A percentile compares a stretch with the other conserved stretches of the same genome.
phyloP scores from a whole-genome alignment of 139 green algal species.

The Monoraphidium neglectum region DNA sequence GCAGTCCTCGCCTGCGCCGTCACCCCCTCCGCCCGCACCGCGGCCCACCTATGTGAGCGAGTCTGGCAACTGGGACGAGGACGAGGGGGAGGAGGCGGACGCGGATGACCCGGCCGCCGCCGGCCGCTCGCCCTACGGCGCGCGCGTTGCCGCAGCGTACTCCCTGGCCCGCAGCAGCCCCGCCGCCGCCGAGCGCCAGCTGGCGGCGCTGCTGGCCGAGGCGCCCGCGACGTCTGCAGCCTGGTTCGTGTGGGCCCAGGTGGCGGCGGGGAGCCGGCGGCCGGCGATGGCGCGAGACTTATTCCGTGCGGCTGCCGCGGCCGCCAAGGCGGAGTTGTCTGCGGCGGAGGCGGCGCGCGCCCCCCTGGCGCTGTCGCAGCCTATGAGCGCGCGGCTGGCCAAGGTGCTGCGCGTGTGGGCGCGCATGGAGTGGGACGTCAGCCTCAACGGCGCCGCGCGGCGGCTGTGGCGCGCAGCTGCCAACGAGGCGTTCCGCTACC shows the following conservation, averaged over 20 bases:
- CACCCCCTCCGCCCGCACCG: conserved; percentile 1
- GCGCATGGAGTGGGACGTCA: conserved; percentile 46
- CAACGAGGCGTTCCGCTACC: conserved; percentile 40
- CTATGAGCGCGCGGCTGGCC: conserved; percentile 16
- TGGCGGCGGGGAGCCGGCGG: conserved; percentile 32
- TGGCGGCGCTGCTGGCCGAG: conserved; percentile 12
- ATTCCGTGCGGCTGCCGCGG: conserved; percentile 49
- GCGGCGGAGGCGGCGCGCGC: not conserved
- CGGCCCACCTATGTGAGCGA: not conserved
- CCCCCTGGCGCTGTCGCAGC: conserved; percentile 1
- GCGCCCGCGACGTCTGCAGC: conserved; percentile 12
- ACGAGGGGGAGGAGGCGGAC: too few species aligned
- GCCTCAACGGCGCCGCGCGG: conserved; percentile 43
- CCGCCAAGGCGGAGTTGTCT: conserved; percentile 23
- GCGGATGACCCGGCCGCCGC: too few species aligned
- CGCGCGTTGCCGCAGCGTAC: not conserved
- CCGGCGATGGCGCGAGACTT: conserved; percentile 40
- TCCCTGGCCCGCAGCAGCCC: not conserved
- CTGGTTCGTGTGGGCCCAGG: conserved; percentile 64
- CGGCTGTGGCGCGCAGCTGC: conserved; percentile 53
- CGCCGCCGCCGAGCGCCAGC: not conserved
- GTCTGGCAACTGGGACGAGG: too few species aligned
- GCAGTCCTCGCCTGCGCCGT: not conserved
- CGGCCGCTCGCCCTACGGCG: not conserved
- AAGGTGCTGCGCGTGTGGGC: conserved; percentile 59